A percentile compares a stretch with the other conserved stretches of the same genome.
These are phyloP conservation scores for Coniochaeta pulveracea DNA, from an alignment of 2,329 filamentous ascomycete species.

Conservation along the genomic window DNA sequence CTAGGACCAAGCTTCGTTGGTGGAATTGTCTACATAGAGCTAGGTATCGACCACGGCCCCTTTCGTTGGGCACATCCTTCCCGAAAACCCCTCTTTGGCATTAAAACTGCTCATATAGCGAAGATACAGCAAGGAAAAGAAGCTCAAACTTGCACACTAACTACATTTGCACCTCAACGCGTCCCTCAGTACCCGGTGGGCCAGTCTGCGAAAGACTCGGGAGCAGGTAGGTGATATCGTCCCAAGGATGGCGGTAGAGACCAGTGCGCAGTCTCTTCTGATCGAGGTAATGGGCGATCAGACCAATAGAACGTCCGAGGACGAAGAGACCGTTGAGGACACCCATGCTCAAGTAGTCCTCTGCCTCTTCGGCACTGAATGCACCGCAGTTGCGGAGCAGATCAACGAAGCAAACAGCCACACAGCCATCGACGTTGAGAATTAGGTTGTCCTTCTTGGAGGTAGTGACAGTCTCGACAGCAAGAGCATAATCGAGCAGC, in stretches of 20 bases:
- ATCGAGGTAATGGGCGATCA: slow-evolving; percentile 99
- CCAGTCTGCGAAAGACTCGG: slow-evolving; percentile 64
- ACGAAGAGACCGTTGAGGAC: slow-evolving; percentile 99
- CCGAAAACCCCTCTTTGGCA: slow-evolving; percentile 2
- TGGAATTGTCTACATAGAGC: too few species aligned
- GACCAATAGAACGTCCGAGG: slow-evolving; percentile 89
- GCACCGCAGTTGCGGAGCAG: slow-evolving; percentile 95
- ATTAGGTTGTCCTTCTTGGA: slow-evolving; percentile 99
- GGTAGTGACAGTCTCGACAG: slow-evolving; percentile 94
- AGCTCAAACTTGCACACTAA: too few species aligned
- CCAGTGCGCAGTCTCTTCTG: slow-evolving; percentile 98
- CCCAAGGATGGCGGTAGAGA: slow-evolving; percentile 98
- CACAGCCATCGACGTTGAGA: slow-evolving; percentile 95
- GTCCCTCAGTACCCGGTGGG: slow-evolving; percentile 65
- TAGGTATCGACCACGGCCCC: too few species aligned
- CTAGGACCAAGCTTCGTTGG: too few species aligned
- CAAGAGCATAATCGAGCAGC: slow-evolving; percentile 96
- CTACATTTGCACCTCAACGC: slow-evolving; percentile 79
- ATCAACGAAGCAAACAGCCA: slow-evolving; percentile 98
- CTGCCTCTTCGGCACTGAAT: slow-evolving; percentile 90
- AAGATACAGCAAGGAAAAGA: too few species aligned
- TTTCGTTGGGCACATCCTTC: too few species aligned
- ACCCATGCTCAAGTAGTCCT: slow-evolving; percentile 98
- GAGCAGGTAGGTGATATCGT: slow-evolving; percentile 92
- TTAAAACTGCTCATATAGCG: too few species aligned